These are phyloP conservation scores for Sclerotinia minor DNA, from an alignment of 2,329 filamentous ascomycete genomes.

Conservation along the genomic window DNA sequence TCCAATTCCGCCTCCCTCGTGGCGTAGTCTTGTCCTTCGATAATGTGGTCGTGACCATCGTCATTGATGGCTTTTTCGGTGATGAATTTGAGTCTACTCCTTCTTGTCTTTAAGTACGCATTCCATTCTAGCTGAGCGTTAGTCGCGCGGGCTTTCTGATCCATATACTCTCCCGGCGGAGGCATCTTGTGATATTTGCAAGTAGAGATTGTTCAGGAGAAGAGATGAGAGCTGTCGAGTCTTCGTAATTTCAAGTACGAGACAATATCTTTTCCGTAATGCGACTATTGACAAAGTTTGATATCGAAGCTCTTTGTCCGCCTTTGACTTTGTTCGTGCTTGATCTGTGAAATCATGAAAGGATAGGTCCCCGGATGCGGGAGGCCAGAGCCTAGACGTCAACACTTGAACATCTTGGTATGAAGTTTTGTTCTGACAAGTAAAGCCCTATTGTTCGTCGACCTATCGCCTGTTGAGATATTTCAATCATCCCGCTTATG, in stretches of 20 bases:
- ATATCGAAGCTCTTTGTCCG: conserved; percentile 10
- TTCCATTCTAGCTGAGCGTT: neutral
- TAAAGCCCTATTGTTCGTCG: neutral
- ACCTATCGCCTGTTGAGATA: neutral
- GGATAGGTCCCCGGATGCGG: conserved; percentile 9
- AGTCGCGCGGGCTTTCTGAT: neutral
- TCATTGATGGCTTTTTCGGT: neutral
- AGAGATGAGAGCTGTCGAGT: neutral
- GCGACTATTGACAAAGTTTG: neutral
- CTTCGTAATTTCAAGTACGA: neutral
- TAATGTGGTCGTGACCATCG: neutral
- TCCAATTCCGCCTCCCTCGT: neutral
- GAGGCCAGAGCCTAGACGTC: neutral
- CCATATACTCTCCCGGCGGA: neutral
- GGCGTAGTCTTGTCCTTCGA: neutral
- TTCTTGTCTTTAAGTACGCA: neutral
- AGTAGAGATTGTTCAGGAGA: neutral
- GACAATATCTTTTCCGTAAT: neutral
- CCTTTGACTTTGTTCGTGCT: neutral
- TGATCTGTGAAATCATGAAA: conserved; percentile 2
- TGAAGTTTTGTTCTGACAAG: neutral
- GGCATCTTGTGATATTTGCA: conserved; percentile 7
- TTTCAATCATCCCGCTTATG: neutral
- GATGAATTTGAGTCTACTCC: neutral
- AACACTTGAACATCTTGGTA: neutral